Percentiles rank a stretch among this genome's conserved stretches.
These are phyloP conservation scores for Telfairia occidentalis DNA, from an alignment of 331 rosid species.

Conservation along the genomic window DNA sequence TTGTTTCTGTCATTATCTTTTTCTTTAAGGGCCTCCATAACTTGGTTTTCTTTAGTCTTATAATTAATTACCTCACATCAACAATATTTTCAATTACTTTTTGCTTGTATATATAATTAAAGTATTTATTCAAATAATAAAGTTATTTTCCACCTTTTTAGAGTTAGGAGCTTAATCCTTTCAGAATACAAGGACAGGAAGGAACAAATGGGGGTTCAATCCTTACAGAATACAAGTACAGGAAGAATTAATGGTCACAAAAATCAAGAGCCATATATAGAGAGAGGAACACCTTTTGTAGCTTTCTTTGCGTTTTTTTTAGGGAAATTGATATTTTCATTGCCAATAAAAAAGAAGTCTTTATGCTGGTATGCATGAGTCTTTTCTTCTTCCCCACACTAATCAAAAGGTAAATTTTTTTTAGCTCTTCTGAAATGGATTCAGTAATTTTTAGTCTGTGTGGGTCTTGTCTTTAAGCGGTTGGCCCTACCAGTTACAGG, in stretches of 20 bases:
- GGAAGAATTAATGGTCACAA: not conserved
- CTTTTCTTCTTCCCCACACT: not conserved
- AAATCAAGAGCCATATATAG: not conserved
- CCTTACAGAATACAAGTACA: not conserved
- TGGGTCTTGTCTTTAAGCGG: not conserved
- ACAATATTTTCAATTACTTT: not conserved
- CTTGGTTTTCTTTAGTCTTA: not conserved
- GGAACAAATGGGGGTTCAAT: not conserved
- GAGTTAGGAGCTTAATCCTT: not conserved
- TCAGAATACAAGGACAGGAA: not conserved
- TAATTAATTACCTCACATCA: not conserved
- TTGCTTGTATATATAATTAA: not conserved
- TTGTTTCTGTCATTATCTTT: not conserved
- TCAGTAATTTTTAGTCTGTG: not conserved
- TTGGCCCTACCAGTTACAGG: slow-evolving; percentile 2
- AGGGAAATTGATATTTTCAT: not conserved
- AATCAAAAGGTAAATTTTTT: not conserved
- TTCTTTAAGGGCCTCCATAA: not conserved
- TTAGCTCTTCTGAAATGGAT: slow-evolving; percentile 1
- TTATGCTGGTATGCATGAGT: not conserved
- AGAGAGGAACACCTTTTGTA: not conserved
- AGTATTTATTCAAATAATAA: not conserved
- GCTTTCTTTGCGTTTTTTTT: not conserved
- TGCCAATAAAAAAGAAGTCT: not conserved
- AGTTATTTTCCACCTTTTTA: not conserved